Evolutionary conservation across 1,284 basidiomycete genomes (phyloP), one percentile per base, ranked within the genome.

Genomic region (Phenoliferia sp.): DNA sequence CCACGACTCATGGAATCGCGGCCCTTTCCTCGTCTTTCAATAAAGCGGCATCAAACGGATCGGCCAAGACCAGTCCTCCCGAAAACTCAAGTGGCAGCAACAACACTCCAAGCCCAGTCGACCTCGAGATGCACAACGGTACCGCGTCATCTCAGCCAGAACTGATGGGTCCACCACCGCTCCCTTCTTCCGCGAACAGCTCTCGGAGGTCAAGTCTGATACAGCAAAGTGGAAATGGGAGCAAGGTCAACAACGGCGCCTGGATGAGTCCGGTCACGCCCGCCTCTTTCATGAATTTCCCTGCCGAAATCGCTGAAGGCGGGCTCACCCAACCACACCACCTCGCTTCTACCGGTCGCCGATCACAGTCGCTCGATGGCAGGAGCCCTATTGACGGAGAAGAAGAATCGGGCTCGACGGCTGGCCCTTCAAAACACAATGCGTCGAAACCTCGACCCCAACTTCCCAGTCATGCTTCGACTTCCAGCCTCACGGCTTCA

Each of bases 231-330:
- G n/a, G n/a, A 26, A 22, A 44, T 26, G 9, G 29, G 29, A 31
- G 31, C n/a, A 16, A 3, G 35, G 17, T 28, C 55, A 39, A n/a
- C 54, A 44, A 19, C 44, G n/a, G 56, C 59, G 34, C 10, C 29
- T 35, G 64, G 63, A 22, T 69, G 28, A 60, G 61, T 48, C 73
- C 74, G 9, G 65, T 74, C 32, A 76, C 75, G 9, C 75, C 75
- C 2, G 73, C 75, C 1, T 64, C 69, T 3, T 70, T 76, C 56
- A 75, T 76, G 75, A 75, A 74, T 60, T 58, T 76, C 26, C 39
- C 71, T 2, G 59, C 57, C 57, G 66, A 68, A 34, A 63, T 72
- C 34, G 59, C 55, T 59, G 62, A 62, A 44, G 67, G 64, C 50
- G 62, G 50, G 29, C 55, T 68, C 62, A 73, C 62, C 26, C 69